Evolutionary conservation across 768 basidiomycete species (phyloP).

Genomic region (Panus rudis): DNA sequence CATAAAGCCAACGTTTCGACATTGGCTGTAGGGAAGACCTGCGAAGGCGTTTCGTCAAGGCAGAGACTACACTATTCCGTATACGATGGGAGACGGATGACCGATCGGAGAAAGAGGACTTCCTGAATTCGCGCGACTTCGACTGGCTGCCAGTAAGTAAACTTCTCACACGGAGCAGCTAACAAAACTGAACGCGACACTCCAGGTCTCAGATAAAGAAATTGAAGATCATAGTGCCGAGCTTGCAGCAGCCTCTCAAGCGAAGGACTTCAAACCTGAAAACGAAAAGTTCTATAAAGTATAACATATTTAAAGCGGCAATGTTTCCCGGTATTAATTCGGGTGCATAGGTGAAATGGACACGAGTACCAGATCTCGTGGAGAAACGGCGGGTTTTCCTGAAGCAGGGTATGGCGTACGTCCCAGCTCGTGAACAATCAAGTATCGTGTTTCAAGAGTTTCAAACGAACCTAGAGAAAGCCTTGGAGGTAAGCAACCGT

Average conservation of each 20-base stretch:
- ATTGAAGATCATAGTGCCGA: constrained; percentile 39
- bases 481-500: constrained; percentile 61
- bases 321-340: neutral
- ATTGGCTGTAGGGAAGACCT: constrained; percentile 69
- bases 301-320: neutral
- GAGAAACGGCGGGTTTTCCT: constrained; percentile 75
- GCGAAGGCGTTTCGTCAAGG: constrained; percentile 79
- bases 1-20: neutral
- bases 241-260: constrained; percentile 41
- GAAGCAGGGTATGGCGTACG: constrained; percentile 81
- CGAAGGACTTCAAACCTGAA: constrained; percentile 24
- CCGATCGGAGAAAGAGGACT: constrained; percentile 48
- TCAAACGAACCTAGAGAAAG: constrained; percentile 58
- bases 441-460: constrained; percentile 89
- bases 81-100: constrained; percentile 70
- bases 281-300: constrained; percentile 77
- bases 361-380: constrained; percentile 87
- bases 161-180: neutral
- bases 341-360: constrained; percentile 80
- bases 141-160: constrained; percentile 52
- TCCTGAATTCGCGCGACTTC: constrained; percentile 60
- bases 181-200: too few relatives aligned
- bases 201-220: constrained; percentile 55
- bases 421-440: constrained; percentile 67
- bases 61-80: constrained; percentile 79